Percentiles rank a stretch among this genome's conserved stretches.
Conservation (phyloP, 495 filamentous ascomycete genomes). For the Xanthoparmelia taractica region DNA sequence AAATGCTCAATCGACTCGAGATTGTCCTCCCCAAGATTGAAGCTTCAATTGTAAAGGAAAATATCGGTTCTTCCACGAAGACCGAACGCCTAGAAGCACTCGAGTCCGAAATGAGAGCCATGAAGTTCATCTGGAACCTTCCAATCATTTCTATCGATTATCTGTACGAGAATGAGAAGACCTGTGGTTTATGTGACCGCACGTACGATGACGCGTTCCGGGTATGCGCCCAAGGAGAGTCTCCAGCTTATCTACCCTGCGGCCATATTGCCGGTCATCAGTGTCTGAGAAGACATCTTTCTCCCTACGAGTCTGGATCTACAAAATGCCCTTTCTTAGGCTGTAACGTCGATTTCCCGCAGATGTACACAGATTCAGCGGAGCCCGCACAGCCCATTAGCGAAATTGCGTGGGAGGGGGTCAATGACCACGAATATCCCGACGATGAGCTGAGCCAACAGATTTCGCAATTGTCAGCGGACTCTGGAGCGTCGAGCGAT, state of each 20-base stretch:
- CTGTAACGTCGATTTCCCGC: not conserved
- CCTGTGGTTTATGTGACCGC: not conserved
- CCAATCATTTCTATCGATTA: not conserved
- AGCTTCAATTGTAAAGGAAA: not conserved
- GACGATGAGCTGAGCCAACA: not conserved
- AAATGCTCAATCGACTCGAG: slow-evolving; percentile 4
- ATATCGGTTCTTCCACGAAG: not conserved
- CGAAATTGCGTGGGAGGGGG: not conserved
- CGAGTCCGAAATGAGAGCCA: not conserved
- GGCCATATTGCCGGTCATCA: not conserved
- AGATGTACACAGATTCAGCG: not conserved
- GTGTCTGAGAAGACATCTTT: not conserved
- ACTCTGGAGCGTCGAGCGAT: not conserved
- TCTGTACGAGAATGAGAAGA: not conserved
- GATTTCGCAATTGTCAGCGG: not conserved
- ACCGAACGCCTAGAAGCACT: not conserved
- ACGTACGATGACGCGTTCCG: not conserved
- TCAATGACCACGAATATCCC: not conserved
- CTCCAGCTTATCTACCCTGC: not conserved
- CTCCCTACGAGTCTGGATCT: not conserved
- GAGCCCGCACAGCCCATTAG: not conserved
- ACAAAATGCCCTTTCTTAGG: slow-evolving; percentile 1
- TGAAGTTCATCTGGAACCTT: not conserved
- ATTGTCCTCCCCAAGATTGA: not conserved
- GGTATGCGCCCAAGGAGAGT: not conserved